These are phyloP conservation scores for Herpetomonas muscarum DNA, from an alignment of 208 protist genomes.

Conservation along the genomic window DNA sequence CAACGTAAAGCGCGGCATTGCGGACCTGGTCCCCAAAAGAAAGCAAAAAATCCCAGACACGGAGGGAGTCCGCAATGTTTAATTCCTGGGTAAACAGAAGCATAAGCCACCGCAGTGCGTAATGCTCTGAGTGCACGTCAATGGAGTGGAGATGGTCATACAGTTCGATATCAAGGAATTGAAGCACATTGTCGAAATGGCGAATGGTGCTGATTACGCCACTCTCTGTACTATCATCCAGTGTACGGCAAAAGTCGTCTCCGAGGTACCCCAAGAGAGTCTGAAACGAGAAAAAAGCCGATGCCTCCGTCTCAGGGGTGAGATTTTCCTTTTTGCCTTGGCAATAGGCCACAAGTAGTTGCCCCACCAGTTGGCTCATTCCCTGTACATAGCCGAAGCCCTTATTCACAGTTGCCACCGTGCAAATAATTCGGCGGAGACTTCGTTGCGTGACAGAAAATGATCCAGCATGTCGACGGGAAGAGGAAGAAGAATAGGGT, in stretches of 20 bases:
- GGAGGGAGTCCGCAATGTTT: slow-evolving; percentile 59
- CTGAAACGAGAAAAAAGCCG: slow-evolving; percentile 80
- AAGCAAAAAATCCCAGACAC: slow-evolving; percentile 87
- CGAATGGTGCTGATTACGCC: slow-evolving; percentile 61
- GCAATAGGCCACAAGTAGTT: slow-evolving; percentile 69
- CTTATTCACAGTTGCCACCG: slow-evolving; percentile 57
- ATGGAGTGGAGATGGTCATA: slow-evolving; percentile 36
- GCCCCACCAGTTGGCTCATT: slow-evolving; percentile 80
- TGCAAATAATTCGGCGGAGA: slow-evolving; percentile 66
- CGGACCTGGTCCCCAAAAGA: slow-evolving; percentile 61
- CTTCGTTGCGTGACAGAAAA: slow-evolving; percentile 55
- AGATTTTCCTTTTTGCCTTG: slow-evolving; percentile 25
- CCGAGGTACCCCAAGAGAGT: slow-evolving; percentile 61
- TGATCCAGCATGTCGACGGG: not conserved
- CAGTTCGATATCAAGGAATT: slow-evolving; percentile 55
- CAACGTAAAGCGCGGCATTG: slow-evolving; percentile 42
- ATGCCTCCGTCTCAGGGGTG: slow-evolving; percentile 35
- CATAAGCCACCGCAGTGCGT: slow-evolving; percentile 83
- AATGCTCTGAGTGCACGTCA: slow-evolving; percentile 56
- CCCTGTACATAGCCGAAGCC: slow-evolving; percentile 79
- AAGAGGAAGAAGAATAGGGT: not conserved
- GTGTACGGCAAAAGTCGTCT: slow-evolving; percentile 62
- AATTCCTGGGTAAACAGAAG: slow-evolving; percentile 88
- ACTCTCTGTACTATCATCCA: slow-evolving; percentile 46
- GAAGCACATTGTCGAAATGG: slow-evolving; percentile 59